Conservation (phyloP, 1,284 basidiomycete species). For the Cryptococcus wingfieldii region DNA sequence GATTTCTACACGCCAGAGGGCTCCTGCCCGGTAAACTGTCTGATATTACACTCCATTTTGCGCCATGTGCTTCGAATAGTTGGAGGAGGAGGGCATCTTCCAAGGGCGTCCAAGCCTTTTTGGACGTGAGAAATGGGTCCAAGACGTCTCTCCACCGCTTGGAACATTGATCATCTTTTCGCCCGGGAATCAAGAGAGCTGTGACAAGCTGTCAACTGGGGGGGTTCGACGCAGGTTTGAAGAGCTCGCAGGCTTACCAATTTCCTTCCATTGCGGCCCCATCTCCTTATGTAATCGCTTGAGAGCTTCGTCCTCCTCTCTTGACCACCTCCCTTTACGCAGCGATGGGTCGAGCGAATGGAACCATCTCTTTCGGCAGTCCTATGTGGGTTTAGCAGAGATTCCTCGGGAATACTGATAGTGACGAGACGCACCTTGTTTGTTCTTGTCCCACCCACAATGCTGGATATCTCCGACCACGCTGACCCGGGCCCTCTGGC, state of each 20-base stretch:
- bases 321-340: conserved; percentile 23
- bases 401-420: not conserved
- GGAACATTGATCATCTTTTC: conserved; percentile 25
- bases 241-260: conserved; percentile 14
- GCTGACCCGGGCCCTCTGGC: conserved; percentile 13
- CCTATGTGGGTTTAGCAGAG: conserved; percentile 5
- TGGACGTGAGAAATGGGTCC: conserved; percentile 16
- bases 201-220: not conserved
- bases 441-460: conserved; percentile 9
- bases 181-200: conserved; percentile 23
- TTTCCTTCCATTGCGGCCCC: conserved; percentile 25
- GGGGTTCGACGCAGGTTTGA: not conserved
- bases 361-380: conserved; percentile 27
- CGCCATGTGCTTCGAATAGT: conserved; percentile 16
- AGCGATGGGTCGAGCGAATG: conserved; percentile 20
- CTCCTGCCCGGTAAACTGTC: conserved; percentile 18
- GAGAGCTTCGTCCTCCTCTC: conserved; percentile 18
- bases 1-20: conserved; percentile 21
- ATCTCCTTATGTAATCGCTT: conserved; percentile 14
- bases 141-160: conserved; percentile 28
- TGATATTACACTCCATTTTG: conserved; percentile 24
- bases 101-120: conserved; percentile 17
- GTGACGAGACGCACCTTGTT: conserved; percentile 17
- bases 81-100: conserved; percentile 21
- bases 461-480: conserved; percentile 16